Conservation (phyloP, 139 green algal genomes). For the Pedinophyceae sp. region DNA sequence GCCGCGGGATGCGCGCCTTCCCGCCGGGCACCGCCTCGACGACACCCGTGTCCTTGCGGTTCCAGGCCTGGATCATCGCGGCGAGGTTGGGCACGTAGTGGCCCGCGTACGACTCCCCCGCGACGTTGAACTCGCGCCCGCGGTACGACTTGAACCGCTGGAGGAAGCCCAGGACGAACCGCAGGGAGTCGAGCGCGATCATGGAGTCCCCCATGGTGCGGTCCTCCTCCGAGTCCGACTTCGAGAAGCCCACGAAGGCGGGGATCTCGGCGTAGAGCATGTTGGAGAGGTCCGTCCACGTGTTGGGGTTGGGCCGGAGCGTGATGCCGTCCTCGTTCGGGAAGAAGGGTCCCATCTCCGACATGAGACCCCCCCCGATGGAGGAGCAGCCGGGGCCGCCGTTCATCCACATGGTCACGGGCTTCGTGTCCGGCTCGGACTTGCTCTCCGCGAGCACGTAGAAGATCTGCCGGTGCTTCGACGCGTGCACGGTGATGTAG, state of each 20-base stretch:
- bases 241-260: constrained; percentile 16
- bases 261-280: constrained; percentile 16
- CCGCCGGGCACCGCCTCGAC: no score
- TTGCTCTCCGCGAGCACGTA: neutral
- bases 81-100: constrained; percentile 15
- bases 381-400: constrained; percentile 19
- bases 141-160: neutral
- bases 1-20: no score
- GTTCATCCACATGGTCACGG: constrained; percentile 7
- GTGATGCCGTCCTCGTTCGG: constrained; percentile 1
- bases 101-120: constrained; percentile 6
- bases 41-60: neutral
- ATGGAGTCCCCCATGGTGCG: constrained; percentile 9
- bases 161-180: neutral
- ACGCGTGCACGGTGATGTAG: neutral
- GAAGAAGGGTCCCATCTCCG: constrained; percentile 17
- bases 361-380: constrained; percentile 12
- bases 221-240: constrained; percentile 12
- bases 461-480: neutral
- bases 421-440: neutral
- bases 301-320: constrained; percentile 5
- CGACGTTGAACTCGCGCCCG: neutral
- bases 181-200: constrained; percentile 6
- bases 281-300: constrained; percentile 18
- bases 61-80: neutral